Evolutionary conservation across 2,329 filamentous ascomycete genomes (phyloP).

Genomic region (Exophiala oligosperma): DNA sequence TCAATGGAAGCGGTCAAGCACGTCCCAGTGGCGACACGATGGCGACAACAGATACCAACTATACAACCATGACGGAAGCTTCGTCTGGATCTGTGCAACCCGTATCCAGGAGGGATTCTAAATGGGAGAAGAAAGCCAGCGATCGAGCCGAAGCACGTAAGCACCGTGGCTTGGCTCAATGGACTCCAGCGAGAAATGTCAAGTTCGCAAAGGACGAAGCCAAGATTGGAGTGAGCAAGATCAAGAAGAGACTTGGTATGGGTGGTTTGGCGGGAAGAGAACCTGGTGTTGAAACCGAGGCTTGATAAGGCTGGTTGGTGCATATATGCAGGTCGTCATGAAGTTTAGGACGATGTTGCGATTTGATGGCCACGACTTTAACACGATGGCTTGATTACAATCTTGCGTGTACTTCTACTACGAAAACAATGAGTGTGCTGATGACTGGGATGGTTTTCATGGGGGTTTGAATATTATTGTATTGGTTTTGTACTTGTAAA

Average conservation of each 20-base stretch:
- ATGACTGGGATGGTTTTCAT: too few relatives aligned
- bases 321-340: too few relatives aligned
- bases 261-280: slow-evolving; percentile 73
- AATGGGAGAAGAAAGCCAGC: slow-evolving; percentile 38
- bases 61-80: slow-evolving; percentile 24
- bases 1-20: slow-evolving; percentile 24
- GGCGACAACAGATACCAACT: slow-evolving; percentile 42
- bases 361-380: too few relatives aligned
- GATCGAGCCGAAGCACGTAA: slow-evolving; percentile 68
- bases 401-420: too few relatives aligned
- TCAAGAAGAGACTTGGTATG: slow-evolving; percentile 70
- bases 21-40: slow-evolving; percentile 38
- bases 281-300: slow-evolving; percentile 83
- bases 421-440: too few relatives aligned
- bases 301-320: slow-evolving; percentile 11
- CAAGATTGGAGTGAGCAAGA: slow-evolving; percentile 71
- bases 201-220: slow-evolving; percentile 88
- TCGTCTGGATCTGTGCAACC: slow-evolving; percentile 21
- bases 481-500: too few relatives aligned
- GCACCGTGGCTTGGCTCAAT: slow-evolving; percentile 91
- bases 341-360: too few relatives aligned
- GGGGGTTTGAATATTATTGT: too few relatives aligned
- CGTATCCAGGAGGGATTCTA: slow-evolving; percentile 23
- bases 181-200: slow-evolving; percentile 82
- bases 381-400: too few relatives aligned